Evolutionary conservation across 2,329 filamentous ascomycete genomes (phyloP).

Genomic region (Xylaria sp.): DNA sequence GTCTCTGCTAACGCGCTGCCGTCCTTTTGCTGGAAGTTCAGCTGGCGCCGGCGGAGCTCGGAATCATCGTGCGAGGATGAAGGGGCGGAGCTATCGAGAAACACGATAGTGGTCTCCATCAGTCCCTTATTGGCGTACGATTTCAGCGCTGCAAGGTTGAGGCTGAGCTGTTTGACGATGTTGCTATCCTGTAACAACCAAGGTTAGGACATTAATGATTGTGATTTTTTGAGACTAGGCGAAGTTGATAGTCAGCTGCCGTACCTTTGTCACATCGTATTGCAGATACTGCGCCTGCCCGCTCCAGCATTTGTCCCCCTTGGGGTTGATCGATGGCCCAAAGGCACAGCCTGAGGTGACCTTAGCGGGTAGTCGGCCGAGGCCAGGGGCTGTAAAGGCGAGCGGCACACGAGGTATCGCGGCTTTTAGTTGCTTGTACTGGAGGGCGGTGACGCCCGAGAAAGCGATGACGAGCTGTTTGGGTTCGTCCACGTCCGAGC

Average conservation of each 20-base stretch:
- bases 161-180: slow-evolving; percentile 57
- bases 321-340: slow-evolving; percentile 43
- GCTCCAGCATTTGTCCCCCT: slow-evolving; percentile 46
- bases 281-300: slow-evolving; percentile 50
- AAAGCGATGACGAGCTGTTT: slow-evolving; percentile 70
- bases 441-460: slow-evolving; percentile 63
- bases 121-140: slow-evolving; percentile 60
- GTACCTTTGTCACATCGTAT: slow-evolving; percentile 47
- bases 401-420: slow-evolving; percentile 55
- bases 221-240: neutral
- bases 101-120: slow-evolving; percentile 67
- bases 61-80: slow-evolving; percentile 27
- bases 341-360: slow-evolving; percentile 55
- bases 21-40: slow-evolving; percentile 53
- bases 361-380: slow-evolving; percentile 58
- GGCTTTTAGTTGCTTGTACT: slow-evolving; percentile 56
- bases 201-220: slow-evolving; percentile 40
- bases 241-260: neutral
- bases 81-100: slow-evolving; percentile 60
- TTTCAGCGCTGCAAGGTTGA: slow-evolving; percentile 58
- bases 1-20: slow-evolving; percentile 53
- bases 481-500: slow-evolving; percentile 50
- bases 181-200: slow-evolving; percentile 52
- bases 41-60: slow-evolving; percentile 61
- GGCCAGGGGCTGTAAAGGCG: slow-evolving; percentile 60